Evolutionary conservation across 371 early-diverging fungal genomes (phyloP), one percentile per base, ranked within the genome.

Genomic region (Chytridium lagenaria): DNA sequence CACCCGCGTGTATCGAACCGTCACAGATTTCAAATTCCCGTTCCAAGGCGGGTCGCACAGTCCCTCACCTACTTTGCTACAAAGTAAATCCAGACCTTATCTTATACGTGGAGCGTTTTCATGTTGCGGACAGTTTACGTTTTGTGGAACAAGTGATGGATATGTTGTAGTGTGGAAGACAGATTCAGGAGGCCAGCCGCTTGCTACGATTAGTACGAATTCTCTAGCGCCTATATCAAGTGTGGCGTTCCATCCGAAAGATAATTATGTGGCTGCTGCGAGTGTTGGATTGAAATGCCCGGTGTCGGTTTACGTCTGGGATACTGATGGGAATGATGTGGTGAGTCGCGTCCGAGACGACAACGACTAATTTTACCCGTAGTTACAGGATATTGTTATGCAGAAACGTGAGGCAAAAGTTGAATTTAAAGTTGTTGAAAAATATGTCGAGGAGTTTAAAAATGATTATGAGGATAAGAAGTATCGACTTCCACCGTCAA

Each of bases 111-210:
- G 78, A 37, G 67, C 52, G 0, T 74, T 74, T 67, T 72, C 80
- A 1, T 78, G 80, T 0, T 83, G 83, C 72, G 83, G 83, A 7
- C 77, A 71, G 26, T 52, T 50, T 63, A 74, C 80, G 40, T 73
- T 64, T 50, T 78, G 73, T 26, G 65, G 73, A 3, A 39, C 69
- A 2, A 22, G 68, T 7, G 78, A 76, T 50, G 73, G 70, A 19
- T 55, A 68, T 37, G 72, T 74, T 0, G 44, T 67, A 38, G 79
- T 77, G 1, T 82, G 83, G 83, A 75, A 72, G 23, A 59, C 78
- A 16, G 80, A 78, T n/a, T 71, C 75, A 2, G 79, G 77, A 3
- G 39, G 61, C 2, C 34, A 61, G 3, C n/a, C 71, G 1, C 23
- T 81, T 34, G 57, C 64, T 28, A 51, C 66, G 50, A 40, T 34